Evolutionary conservation across 805 yeast species (phyloP), one percentile per base, ranked within the genome.

Genomic region (Lachancea sp.): DNA sequence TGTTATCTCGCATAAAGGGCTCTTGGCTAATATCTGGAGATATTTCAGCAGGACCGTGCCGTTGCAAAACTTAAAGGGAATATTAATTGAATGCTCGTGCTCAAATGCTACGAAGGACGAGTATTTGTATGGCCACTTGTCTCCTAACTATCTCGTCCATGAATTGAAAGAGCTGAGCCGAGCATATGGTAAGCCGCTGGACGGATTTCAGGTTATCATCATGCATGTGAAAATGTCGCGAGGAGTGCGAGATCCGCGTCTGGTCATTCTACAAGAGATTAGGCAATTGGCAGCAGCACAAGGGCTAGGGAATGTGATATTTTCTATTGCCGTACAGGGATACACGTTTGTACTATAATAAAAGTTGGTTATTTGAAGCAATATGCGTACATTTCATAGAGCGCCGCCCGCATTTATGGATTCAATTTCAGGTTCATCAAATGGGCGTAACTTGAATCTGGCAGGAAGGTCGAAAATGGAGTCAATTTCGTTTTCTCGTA

Each of bases 371-470:
- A n/a, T n/a, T n/a, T n/a, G n/a, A n/a, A n/a, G n/a, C 12, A 32
- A 13, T 30, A 31, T 15, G 8, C 16, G 15, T 22, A 63, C 32
- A 71, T 54, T 28, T 72, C 37, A 51, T 13, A 36, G 36, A 25
- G 95, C 96, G 51, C 96, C 97, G 42, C 97, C 98, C 39, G 75
- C 71, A 51, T 78, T 74, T 51, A 90, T 77, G 48, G 77, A 74
- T 8, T 84, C 96, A 20, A 83, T 77, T 64, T 90, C 98, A 12
- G 51, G 40, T 15, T 76, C 84, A 30, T 76, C 80, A 19, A 85
- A 70, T 0, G 70, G 65, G 30, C 70, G 67, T 58, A 80, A 83
- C 64, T 81, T 79, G 69, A 83, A 88, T 58, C 92, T 76, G 46
- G 64, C 48, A 3, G 97, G 88, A 44, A 90, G 72, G 41, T 80